Base-by-base conservation (phyloP, 208 protist species). In the Leptomonas seymouri region DNA sequence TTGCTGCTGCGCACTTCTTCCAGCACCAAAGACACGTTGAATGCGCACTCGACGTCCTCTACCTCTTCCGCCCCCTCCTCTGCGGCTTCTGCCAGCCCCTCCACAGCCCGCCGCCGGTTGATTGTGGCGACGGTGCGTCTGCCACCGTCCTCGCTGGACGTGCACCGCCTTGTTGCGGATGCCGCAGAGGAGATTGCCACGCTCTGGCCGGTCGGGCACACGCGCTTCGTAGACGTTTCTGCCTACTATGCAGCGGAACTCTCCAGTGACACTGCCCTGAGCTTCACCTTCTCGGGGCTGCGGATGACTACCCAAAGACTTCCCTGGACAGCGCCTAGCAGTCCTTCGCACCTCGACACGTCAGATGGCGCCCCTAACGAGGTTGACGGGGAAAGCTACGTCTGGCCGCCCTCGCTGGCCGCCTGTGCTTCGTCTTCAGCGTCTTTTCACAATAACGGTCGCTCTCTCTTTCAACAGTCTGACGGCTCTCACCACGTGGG, bases 221-320 rank as follows among this genome's bases (percentile, higher is more conserved):
- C 82, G 4, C 78, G 85, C 53, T 85, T 85, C 25, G 71, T 84
- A 45, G 85, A 93, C 44, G 48, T 89, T 23, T 80, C 84, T 14
- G 23, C 53, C 21, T 25, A 55, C 49, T 81, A 45, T n/a, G 42
- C 55, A 0, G 44, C 27, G 31, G 67, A 67, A 20, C 48, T 59
- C 6, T 14, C 4, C 3, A 8, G 11, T 1, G 34, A 4, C 51
- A 21, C n/a, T 1, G 41, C 45, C 8, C 18, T 39, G n/a, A 6
- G 20, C 16, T 67, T 71, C 21, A 50, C 16, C 31, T 67, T 71
- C 16, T 21, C 71, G 12, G 21, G n/a, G 23, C 21, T 77, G 20
- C 27, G 59, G 23, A 60, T 77, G 71, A 18, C 57, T 11, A 7
- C 65, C 5, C 58, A 71, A 28, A 36, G 25, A 20, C 58, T 77